A percentile compares a stretch with the other conserved stretches of the same genome.
Conservation (phyloP, 2,329 filamentous ascomycete genomes). For the Ophiocordyceps polyrhachis-furcata region DNA sequence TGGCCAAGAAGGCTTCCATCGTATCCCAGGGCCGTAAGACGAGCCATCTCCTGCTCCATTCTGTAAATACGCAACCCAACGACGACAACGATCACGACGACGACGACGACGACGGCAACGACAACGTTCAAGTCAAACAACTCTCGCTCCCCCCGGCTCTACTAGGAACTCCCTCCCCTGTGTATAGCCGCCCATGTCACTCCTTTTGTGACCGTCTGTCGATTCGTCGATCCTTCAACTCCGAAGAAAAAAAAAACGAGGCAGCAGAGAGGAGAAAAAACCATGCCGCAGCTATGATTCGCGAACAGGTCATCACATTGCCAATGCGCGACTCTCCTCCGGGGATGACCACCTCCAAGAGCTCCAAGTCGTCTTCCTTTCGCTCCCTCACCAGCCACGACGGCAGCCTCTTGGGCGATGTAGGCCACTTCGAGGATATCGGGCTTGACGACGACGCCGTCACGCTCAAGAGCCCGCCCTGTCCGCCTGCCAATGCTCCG, state of each 20-base stretch:
- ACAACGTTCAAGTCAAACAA: too few relatives aligned
- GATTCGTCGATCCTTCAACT: neutral
- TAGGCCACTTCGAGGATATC: conserved; percentile 84
- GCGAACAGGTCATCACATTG: conserved; percentile 12
- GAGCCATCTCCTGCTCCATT: neutral
- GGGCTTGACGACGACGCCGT: conserved; percentile 48
- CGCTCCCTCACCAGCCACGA: conserved; percentile 64
- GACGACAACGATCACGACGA: neutral
- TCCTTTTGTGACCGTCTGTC: neutral
- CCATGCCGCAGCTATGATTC: conserved; percentile 17
- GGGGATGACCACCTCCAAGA: conserved; percentile 67
- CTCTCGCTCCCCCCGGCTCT: neutral
- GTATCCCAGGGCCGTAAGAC: neutral
- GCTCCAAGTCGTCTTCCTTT: conserved; percentile 79
- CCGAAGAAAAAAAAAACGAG: neutral
- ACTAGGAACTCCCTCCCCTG: too few relatives aligned
- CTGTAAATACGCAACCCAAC: neutral
- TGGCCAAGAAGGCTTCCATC: neutral
- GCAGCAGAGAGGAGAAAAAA: neutral
- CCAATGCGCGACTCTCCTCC: conserved; percentile 18
- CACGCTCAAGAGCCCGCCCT: conserved; percentile 31
- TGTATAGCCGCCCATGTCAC: neutral
- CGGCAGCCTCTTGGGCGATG: conserved; percentile 49
- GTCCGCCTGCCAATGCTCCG: conserved; percentile 18
- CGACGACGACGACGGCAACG: too few relatives aligned